Conservation (phyloP, 2,329 filamentous ascomycete species). For the Epicoccum nigrum region DNA sequence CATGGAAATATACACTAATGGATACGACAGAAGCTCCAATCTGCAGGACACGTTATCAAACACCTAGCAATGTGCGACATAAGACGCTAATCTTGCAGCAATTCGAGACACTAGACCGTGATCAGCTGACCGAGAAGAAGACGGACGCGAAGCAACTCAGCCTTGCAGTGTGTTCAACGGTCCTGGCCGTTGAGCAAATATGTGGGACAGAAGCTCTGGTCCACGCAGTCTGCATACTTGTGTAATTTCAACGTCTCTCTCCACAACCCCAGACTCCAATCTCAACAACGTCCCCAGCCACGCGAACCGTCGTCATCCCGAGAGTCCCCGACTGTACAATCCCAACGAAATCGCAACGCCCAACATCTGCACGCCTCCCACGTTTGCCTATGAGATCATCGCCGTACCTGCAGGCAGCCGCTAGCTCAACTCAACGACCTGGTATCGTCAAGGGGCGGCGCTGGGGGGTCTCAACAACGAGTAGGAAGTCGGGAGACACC, state of each 20-base stretch:
- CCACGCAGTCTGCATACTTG: not conserved
- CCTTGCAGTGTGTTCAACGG: constrained; percentile 2
- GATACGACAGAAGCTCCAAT: too few species aligned
- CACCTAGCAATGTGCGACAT: not conserved
- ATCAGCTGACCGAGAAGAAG: not conserved
- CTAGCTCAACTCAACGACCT: constrained; percentile 12
- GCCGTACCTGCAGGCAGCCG: constrained; percentile 13
- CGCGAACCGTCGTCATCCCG: constrained; percentile 1
- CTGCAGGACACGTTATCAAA: not conserved
- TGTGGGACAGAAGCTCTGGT: not conserved
- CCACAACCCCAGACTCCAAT: constrained; percentile 3
- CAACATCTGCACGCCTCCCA: constrained; percentile 14
- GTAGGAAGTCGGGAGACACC: constrained; percentile 7
- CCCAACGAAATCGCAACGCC: constrained; percentile 8
- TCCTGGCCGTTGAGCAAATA: not conserved
- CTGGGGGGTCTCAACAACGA: not conserved
- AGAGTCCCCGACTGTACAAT: constrained; percentile 1
- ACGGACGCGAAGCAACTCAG: not conserved
- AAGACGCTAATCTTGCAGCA: too few species aligned
- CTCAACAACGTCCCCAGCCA: not conserved
- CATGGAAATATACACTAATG: too few species aligned
- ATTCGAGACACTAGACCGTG: not conserved
- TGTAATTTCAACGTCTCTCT: constrained; percentile 1
- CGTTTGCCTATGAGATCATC: constrained; percentile 2
- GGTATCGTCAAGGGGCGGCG: not conserved